Conservation (phyloP, 108 stramenopile species). For the Conticribra weissflogii region DNA sequence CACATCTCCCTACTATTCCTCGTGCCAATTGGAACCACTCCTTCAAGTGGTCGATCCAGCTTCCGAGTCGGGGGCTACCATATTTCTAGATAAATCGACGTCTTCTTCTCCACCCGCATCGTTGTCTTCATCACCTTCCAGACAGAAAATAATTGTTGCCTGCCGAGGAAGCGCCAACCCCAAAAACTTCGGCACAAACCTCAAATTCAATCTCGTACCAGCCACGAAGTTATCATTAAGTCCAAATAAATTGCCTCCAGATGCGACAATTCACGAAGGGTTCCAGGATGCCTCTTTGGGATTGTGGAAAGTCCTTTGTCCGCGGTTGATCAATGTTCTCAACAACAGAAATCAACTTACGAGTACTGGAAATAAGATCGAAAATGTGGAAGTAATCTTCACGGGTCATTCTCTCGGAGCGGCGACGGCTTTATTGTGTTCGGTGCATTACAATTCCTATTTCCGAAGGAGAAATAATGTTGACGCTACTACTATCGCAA, state of each 20-base stretch:
- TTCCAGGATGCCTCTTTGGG: conserved; percentile 59
- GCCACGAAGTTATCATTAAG: conserved; percentile 31
- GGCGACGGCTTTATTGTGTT: conserved; percentile 51
- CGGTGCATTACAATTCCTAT: conserved; percentile 48
- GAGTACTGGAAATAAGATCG: background rate
- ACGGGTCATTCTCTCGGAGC: conserved; percentile 49
- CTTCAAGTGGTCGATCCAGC: conserved; percentile 59
- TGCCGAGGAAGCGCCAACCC: conserved; percentile 62
- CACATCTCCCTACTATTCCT: conserved; percentile 53
- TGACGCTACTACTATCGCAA: background rate
- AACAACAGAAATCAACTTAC: background rate
- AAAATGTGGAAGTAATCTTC: conserved; percentile 25
- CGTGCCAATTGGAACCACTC: conserved; percentile 42
- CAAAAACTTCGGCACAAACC: conserved; percentile 61
- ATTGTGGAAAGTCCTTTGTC: conserved; percentile 54
- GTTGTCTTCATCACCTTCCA: too few relatives aligned
- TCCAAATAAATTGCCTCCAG: conserved; percentile 12
- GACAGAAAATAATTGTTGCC: conserved; percentile 54
- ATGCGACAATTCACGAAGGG: conserved; percentile 54
- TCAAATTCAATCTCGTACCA: conserved; percentile 54
- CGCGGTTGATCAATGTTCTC: conserved; percentile 20
- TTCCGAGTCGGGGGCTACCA: conserved; percentile 61
- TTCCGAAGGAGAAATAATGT: background rate
- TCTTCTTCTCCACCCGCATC: background rate
- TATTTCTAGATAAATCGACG: conserved; percentile 32